Percentiles rank a stretch among this genome's conserved stretches.
Conservation (phyloP, 1,284 basidiomycete genomes). For the Leccinum proximum region DNA sequence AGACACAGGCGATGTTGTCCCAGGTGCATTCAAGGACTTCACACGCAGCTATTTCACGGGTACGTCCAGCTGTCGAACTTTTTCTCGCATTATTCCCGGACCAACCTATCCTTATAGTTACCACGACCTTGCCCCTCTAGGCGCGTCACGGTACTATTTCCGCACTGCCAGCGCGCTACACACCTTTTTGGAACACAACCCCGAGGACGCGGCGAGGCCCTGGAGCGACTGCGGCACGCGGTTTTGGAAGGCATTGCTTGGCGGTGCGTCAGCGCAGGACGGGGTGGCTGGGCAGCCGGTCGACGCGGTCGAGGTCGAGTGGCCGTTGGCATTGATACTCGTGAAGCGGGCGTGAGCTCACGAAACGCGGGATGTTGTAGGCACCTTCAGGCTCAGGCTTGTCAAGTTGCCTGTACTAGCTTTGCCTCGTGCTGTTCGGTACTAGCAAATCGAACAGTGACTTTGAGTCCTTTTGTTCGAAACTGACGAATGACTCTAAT, state of each 20-base stretch:
- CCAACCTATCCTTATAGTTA: neutral
- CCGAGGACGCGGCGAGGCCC: slow-evolving; percentile 46
- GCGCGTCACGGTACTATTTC: slow-evolving; percentile 43
- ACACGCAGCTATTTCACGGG: slow-evolving; percentile 31
- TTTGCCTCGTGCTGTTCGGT: neutral
- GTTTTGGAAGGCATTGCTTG: slow-evolving; percentile 52
- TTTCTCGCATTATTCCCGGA: neutral
- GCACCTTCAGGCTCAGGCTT: neutral
- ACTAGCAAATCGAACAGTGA: neutral
- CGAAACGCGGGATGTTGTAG: neutral
- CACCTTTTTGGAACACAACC: slow-evolving; percentile 64
- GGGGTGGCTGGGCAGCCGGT: slow-evolving; percentile 33
- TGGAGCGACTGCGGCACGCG: slow-evolving; percentile 65
- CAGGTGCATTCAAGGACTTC: slow-evolving; percentile 37
- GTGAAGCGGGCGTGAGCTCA: slow-evolving; percentile 35
- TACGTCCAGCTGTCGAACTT: slow-evolving; percentile 2
- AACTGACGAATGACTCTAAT: neutral
- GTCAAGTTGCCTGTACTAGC: too few relatives aligned
- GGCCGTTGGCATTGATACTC: slow-evolving; percentile 71
- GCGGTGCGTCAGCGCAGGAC: slow-evolving; percentile 34
- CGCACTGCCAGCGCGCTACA: slow-evolving; percentile 73
- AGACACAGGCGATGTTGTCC: slow-evolving; percentile 42
- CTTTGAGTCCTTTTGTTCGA: neutral
- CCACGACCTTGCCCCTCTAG: slow-evolving; percentile 15
- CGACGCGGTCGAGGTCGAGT: slow-evolving; percentile 62